Percentiles rank a stretch among this genome's conserved stretches.
Conservation (phyloP, 2,329 filamentous ascomycete genomes). For the Delphinella strobiligena region DNA sequence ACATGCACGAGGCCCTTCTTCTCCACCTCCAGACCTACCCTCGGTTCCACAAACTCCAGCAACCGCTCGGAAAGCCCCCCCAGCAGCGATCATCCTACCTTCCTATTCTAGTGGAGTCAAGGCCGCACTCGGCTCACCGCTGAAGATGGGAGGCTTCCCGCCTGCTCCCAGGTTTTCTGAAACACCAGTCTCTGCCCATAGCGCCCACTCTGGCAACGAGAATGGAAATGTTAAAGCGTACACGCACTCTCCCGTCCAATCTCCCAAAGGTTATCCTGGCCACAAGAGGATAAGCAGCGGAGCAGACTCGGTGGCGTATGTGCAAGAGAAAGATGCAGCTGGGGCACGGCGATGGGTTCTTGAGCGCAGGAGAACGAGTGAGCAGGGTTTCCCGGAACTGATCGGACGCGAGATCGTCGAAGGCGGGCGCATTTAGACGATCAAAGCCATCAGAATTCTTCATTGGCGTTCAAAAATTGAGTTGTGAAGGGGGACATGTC, state of each 20-base stretch:
- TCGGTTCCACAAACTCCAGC: background rate
- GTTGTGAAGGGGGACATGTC: too few species aligned
- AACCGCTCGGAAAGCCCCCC: background rate
- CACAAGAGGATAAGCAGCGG: conserved; percentile 33
- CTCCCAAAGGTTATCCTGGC: background rate
- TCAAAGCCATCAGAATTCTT: too few species aligned
- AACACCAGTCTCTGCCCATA: background rate
- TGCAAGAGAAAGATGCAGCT: conserved; percentile 47
- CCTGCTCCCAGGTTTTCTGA: background rate
- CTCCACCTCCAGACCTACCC: background rate
- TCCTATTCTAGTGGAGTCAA: background rate
- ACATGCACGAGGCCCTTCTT: background rate
- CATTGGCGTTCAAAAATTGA: too few species aligned
- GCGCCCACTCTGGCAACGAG: too few species aligned
- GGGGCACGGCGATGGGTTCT: conserved; percentile 55
- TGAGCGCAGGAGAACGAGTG: conserved; percentile 53
- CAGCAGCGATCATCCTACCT: background rate
- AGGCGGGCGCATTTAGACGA: conserved; percentile 36
- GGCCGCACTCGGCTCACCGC: background rate
- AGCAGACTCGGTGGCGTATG: conserved; percentile 59
- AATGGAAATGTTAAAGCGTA: background rate
- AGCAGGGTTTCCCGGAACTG: conserved; percentile 54
- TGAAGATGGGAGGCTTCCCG: background rate
- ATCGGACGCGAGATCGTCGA: conserved; percentile 53
- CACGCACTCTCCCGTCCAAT: background rate